Percentiles rank a stretch among this genome's conserved stretches.
These are phyloP conservation scores for Cytauxzoon felis DNA, from an alignment of 169 alveolate species.

Conservation along the genomic window DNA sequence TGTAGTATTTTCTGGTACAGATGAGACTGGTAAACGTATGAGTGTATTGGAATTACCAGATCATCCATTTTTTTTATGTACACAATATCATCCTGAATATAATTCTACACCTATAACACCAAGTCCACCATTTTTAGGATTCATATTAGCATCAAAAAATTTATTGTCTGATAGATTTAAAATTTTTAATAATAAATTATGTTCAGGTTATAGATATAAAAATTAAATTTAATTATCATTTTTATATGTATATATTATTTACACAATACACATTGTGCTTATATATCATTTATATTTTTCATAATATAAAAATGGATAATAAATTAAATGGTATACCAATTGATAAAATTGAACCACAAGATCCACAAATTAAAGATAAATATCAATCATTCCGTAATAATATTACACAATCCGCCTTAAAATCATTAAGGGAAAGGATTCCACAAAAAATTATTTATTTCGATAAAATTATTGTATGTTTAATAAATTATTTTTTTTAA, in stretches of 20 bases:
- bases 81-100: constrained; percentile 95
- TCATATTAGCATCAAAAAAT: constrained; percentile 78
- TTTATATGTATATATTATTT: background rate
- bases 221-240: background rate
- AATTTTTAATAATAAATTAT: constrained; percentile 60
- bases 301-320: constrained; percentile 33
- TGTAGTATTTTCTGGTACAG: constrained; percentile 84
- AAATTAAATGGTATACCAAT: constrained; percentile 49
- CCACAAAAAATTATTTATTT: constrained; percentile 81
- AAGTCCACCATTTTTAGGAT: constrained; percentile 81
- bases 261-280: background rate
- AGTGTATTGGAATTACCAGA: constrained; percentile 82
- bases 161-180: constrained; percentile 61
- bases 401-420: constrained; percentile 77
- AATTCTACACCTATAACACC: constrained; percentile 85
- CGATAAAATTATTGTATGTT: constrained; percentile 70
- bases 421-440: constrained; percentile 78
- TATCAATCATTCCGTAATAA: constrained; percentile 76
- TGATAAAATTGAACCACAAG: constrained; percentile 78
- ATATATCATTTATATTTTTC: constrained; percentile 1
- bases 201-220: constrained; percentile 56
- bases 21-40: constrained; percentile 83
- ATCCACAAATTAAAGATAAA: constrained; percentile 71
- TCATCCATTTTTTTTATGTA: constrained; percentile 90
- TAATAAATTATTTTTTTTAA: constrained; percentile 39